Base-by-base conservation (phyloP, 1,139 yeast species). In the Lodderomyces elongisporus region DNA sequence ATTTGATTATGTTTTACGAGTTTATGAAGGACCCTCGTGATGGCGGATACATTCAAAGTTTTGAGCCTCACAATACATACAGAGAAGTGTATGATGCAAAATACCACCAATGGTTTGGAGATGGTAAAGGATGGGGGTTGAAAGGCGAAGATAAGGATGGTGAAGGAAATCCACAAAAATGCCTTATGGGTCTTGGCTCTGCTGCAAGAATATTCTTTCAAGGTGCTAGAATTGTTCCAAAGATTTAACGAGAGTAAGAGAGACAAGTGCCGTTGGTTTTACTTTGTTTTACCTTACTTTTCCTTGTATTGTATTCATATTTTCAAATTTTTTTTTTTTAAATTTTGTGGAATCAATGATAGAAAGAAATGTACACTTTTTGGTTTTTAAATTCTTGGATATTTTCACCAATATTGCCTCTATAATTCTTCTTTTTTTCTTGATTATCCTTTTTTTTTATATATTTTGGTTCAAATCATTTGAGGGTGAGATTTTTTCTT, bases 141-240 rank as follows among this genome's bases (percentile, higher is more conserved):
- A 68, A 69, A 45, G 64, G 59, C 12, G 79, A 72, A 38, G 71
- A 66, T 45, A 53, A 52, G 34, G 57, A 53, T 35, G 73, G 62
- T 14, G 51, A 56, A 28, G 62, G 64, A 40, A 59, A 40, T 44
- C 74, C 56, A 50, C 70, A 41, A 50, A 77, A 79, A 50, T 74
- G 79, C 39, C 60, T 80, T 44, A 79, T 80, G 64, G 83, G 83
- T 2, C 62, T 66, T 33, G 85, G 77, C 7, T 62, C 83, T 5
- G 87, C 85, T 14, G 85, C 85, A 4, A 64, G 87, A 45, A 69
- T 76, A 4, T 78, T 79, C 54, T 77, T 78, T 57, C 85, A 79
- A 52, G 80, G 79, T 25, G 85, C 82, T 2, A 62, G 87, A 46
- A 60, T 77, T 4, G 48, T 62, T 47, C 52, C 82, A 58, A 40